A percentile compares a stretch with the other conserved stretches of the same genome.
These are phyloP conservation scores for Cantharellus cinnabarinus DNA, from an alignment of 768 basidiomycete species.

Conservation along the genomic window DNA sequence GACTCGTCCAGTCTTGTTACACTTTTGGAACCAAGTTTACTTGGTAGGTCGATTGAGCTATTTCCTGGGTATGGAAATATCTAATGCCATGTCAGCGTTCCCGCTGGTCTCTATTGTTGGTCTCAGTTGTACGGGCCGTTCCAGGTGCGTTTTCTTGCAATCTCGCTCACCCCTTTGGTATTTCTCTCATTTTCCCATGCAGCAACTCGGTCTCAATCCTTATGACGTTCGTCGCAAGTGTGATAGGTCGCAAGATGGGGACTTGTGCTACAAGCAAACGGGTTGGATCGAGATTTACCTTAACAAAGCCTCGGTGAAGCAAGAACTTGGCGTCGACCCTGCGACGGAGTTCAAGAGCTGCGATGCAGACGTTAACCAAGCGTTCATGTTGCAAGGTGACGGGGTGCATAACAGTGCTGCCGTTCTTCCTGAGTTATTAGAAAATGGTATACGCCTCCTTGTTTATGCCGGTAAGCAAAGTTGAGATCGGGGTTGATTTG, in stretches of 20 bases:
- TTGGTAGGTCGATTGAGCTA: slow-evolving; percentile 15
- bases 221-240: slow-evolving; percentile 74
- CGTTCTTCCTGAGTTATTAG: slow-evolving; percentile 60
- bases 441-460: slow-evolving; percentile 63
- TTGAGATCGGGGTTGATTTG: not conserved
- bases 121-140: slow-evolving; percentile 50
- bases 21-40: slow-evolving; percentile 34
- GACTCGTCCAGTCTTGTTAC: slow-evolving; percentile 54
- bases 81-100: slow-evolving; percentile 21
- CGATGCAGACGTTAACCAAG: slow-evolving; percentile 50
- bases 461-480: slow-evolving; percentile 52
- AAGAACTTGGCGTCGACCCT: slow-evolving; percentile 52
- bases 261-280: slow-evolving; percentile 54
- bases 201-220: slow-evolving; percentile 60
- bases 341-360: slow-evolving; percentile 31
- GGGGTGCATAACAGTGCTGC: slow-evolving; percentile 63
- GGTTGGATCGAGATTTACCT: slow-evolving; percentile 76
- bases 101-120: slow-evolving; percentile 65
- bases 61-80: too few species aligned
- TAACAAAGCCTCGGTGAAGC: slow-evolving; percentile 59
- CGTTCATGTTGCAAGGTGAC: slow-evolving; percentile 67
- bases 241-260: slow-evolving; percentile 35
- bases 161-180: not conserved
- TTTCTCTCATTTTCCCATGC: not conserved
- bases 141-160: slow-evolving; percentile 27